phyloP scores from a whole-genome alignment of 768 basidiomycete genomes.

The Tricholoma sp. region DNA sequence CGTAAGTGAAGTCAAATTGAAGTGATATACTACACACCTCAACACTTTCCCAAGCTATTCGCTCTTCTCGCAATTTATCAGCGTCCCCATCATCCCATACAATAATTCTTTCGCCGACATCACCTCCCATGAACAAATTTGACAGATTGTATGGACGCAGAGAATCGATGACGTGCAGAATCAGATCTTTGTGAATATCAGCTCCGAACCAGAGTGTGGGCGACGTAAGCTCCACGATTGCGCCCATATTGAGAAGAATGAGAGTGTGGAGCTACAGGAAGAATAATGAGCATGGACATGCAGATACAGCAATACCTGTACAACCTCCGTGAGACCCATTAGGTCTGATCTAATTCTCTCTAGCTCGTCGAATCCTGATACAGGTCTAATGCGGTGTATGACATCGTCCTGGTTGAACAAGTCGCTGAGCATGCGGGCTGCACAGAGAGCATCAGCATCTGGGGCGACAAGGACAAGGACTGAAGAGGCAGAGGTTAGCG shows the following conservation, averaged over 20 bases:
- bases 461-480: conserved; percentile 84
- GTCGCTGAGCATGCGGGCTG: conserved; percentile 83
- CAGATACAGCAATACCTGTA: conserved; percentile 10
- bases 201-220: conserved; percentile 67
- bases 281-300: conserved; percentile 1
- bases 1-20: conserved; percentile 2
- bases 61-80: conserved; percentile 62
- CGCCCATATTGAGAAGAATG: conserved; percentile 89
- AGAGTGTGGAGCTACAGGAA: conserved; percentile 72
- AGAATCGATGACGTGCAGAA: conserved; percentile 93
- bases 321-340: conserved; percentile 60
- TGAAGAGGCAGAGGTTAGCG: conserved; percentile 74
- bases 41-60: conserved; percentile 84
- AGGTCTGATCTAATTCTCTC: conserved; percentile 64
- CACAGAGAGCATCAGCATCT: conserved; percentile 90
- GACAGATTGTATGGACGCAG: conserved; percentile 84
- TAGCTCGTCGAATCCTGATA: conserved; percentile 79
- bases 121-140: conserved; percentile 74
- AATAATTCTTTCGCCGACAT: conserved; percentile 66
- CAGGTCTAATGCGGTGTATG: conserved; percentile 84
- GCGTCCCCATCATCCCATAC: conserved; percentile 93
- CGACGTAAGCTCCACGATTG: conserved; percentile 71
- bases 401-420: conserved; percentile 93
- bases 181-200: conserved; percentile 54
- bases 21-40: conserved; percentile 16